A percentile compares a stretch with the other conserved stretches of the same genome.
Conservation (phyloP, 768 basidiomycete species). For the Calocybe cyanea region DNA sequence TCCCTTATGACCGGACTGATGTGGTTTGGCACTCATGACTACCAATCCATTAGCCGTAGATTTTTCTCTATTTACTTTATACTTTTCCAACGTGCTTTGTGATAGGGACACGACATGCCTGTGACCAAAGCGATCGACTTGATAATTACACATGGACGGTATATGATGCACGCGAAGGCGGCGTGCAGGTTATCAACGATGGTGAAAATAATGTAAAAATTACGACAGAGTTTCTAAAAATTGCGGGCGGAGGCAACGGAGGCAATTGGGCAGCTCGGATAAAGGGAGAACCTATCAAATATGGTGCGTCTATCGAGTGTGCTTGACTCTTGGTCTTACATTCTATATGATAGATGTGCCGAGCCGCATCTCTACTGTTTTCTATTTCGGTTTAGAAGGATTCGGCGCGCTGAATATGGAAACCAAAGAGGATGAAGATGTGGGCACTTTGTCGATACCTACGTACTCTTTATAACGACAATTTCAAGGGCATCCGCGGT, state of each 20-base stretch:
- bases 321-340: background rate
- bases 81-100: slow-evolving; percentile 7
- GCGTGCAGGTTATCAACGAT: slow-evolving; percentile 82
- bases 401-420: slow-evolving; percentile 80
- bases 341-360: slow-evolving; percentile 30
- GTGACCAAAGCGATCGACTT: slow-evolving; percentile 83
- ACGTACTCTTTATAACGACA: slow-evolving; percentile 1
- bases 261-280: slow-evolving; percentile 89
- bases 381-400: slow-evolving; percentile 87
- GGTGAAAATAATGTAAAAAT: slow-evolving; percentile 79
- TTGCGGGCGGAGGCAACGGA: slow-evolving; percentile 77
- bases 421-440: slow-evolving; percentile 71
- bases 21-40: slow-evolving; percentile 92
- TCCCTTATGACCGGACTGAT: slow-evolving; percentile 92
- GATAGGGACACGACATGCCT: slow-evolving; percentile 76
- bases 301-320: slow-evolving; percentile 38
- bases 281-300: slow-evolving; percentile 72
- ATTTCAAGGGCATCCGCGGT: slow-evolving; percentile 67
- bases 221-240: slow-evolving; percentile 81
- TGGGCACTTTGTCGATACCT: slow-evolving; percentile 26
- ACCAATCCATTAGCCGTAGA: slow-evolving; percentile 63
- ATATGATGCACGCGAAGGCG: slow-evolving; percentile 83
- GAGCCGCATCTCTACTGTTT: slow-evolving; percentile 73
- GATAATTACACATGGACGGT: slow-evolving; percentile 83
- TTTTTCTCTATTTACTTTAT: slow-evolving; percentile 10